phyloP scores from a whole-genome alignment of 2,329 filamentous ascomycete species.

The Penicillium sp. region DNA sequence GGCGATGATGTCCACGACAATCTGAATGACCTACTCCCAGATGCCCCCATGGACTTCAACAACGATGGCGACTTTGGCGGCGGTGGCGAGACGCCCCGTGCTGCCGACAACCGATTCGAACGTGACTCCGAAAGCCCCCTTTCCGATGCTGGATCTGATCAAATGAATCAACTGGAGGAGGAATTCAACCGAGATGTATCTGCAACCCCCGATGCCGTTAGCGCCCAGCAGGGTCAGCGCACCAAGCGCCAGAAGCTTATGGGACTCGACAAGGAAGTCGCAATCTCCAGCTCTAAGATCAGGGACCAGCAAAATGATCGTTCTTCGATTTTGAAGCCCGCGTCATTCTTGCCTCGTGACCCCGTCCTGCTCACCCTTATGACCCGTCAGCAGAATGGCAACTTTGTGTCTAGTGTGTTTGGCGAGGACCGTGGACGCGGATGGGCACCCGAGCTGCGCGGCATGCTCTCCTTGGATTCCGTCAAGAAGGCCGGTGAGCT shows the following conservation, averaged over 20 bases:
- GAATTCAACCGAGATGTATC: slow-evolving; percentile 21
- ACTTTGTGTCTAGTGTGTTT: slow-evolving; percentile 84
- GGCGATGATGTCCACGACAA: slow-evolving; percentile 49
- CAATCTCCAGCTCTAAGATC: slow-evolving; percentile 73
- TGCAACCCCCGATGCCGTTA: slow-evolving; percentile 49
- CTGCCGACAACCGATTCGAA: slow-evolving; percentile 49
- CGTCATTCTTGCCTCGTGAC: slow-evolving; percentile 81
- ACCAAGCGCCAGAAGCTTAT: slow-evolving; percentile 79
- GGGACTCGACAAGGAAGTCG: slow-evolving; percentile 75
- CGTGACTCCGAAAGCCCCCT: slow-evolving; percentile 69
- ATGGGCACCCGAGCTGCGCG: slow-evolving; percentile 90
- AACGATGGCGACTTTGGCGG: slow-evolving; percentile 56
- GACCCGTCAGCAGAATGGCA: slow-evolving; percentile 87
- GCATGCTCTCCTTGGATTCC: slow-evolving; percentile 84
- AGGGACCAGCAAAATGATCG: slow-evolving; percentile 83
- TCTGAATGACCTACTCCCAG: slow-evolving; percentile 55
- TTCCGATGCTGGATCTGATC: slow-evolving; percentile 65
- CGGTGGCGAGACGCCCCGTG: slow-evolving; percentile 53
- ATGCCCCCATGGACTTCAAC: slow-evolving; percentile 53
- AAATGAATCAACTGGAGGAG: slow-evolving; percentile 57
- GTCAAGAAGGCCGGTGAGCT: slow-evolving; percentile 73
- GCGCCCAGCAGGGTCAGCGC: slow-evolving; percentile 66
- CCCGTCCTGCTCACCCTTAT: slow-evolving; percentile 82
- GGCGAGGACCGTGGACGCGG: slow-evolving; percentile 72
- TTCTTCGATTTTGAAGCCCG: slow-evolving; percentile 78